Conservation (phyloP, 2,329 filamentous ascomycete species). For the Apiospora saccharicola region DNA sequence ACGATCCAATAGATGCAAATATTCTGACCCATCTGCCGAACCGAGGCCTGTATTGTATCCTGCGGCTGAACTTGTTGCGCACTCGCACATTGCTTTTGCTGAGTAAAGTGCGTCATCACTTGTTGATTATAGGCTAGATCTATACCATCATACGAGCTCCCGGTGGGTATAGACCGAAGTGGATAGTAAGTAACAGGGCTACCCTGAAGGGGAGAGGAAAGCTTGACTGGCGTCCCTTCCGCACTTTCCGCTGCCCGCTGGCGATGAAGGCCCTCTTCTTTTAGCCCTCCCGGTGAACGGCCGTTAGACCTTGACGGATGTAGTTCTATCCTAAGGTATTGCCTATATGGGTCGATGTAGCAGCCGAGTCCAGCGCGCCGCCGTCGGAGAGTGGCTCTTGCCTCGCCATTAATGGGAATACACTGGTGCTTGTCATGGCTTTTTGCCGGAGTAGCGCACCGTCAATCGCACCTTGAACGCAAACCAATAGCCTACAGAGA, state of each 20-base stretch:
- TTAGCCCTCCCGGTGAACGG: no score
- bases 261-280: neutral
- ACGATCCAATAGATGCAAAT: neutral
- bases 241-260: neutral
- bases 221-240: neutral
- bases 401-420: no score
- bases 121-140: neutral
- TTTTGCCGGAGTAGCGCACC: no score
- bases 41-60: neutral
- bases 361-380: no score
- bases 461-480: no score
- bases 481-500: no score
- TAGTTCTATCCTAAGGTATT: no score
- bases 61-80: neutral
- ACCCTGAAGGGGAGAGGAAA: neutral
- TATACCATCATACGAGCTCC: neutral
- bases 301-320: no score
- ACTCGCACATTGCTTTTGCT: constrained; percentile 15
- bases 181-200: neutral
- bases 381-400: no score
- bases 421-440: no score
- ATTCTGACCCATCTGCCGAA: neutral
- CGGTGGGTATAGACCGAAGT: neutral
- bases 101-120: neutral
- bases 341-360: no score